Base-by-base conservation (phyloP, 2,329 filamentous ascomycete genomes). In the Fonsecaea multimorphosa region DNA sequence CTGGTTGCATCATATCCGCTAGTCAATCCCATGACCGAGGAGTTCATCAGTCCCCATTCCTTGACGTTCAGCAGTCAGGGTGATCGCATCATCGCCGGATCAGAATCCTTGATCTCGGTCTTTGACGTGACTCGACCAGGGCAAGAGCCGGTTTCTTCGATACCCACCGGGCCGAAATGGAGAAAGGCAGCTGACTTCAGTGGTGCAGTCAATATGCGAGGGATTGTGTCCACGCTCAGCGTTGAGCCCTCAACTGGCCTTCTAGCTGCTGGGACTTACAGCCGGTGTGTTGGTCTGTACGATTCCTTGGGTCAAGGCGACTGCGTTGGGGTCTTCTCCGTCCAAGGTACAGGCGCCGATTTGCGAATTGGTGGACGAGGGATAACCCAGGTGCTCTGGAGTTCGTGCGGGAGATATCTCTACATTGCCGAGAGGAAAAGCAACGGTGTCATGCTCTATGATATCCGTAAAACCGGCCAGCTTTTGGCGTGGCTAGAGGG, bases 381-480 rank as follows among this genome's bases (percentile, higher is more conserved):
- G 3, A 76, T 89, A 22, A 85, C 83, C 1, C 80, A 84, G 57
- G 73, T 89, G 14, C 74, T 80, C 16, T 89, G 86, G 86, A 87
- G 83, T 59, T 81, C 82, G 0, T 84, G 83, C 73, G 85, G 84
- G 0, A 79, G 77, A 51, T 89, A 89, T 72, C 73, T 89, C 4
- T 85, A 86, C 68, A 80, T 87, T 19, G 83, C 81, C 0, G 87
- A 89, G 72, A 79, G 87, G 22, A 80, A 81, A 64, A 85, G 85
- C 61, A 81, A 86, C 68, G 82, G 80, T 1, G 76, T 88, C 0
- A 75, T 85, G 52, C 77, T 89, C 11, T 89, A 86, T 72, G 87
- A 89, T 71, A 81, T 87, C 29, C 80, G 87, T 16, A 81, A 82
- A n/a, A 82, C 81, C 1, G 79, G 81, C 0, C 78, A 82, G 61